These are phyloP conservation scores for Schizosaccharomyces japonicus DNA, from an alignment of 805 yeast species.

Conservation along the genomic window DNA sequence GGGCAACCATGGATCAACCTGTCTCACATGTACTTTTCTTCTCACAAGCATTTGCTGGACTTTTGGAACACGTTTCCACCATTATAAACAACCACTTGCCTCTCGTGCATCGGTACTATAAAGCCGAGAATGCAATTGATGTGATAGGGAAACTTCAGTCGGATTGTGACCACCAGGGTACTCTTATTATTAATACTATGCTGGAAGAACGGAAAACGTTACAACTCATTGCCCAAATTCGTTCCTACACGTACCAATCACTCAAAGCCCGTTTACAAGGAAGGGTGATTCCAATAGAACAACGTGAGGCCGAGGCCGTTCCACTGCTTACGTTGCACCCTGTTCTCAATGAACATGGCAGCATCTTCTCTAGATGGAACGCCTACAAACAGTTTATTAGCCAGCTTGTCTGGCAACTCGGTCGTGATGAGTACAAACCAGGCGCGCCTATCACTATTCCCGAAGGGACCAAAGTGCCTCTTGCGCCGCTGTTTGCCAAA, in stretches of 20 bases:
- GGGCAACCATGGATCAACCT: slow-evolving; percentile 19
- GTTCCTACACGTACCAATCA: slow-evolving; percentile 10
- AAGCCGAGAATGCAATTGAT: slow-evolving; percentile 28
- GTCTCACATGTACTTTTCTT: slow-evolving; percentile 14
- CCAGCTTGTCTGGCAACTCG: not conserved
- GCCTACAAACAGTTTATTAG: slow-evolving; percentile 10
- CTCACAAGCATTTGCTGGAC: slow-evolving; percentile 19
- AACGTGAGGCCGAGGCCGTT: slow-evolving; percentile 9
- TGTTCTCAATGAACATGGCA: slow-evolving; percentile 8
- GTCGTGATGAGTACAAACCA: slow-evolving; percentile 11
- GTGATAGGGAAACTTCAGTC: slow-evolving; percentile 55
- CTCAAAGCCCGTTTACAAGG: slow-evolving; percentile 30
- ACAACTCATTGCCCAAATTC: not conserved
- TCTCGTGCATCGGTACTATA: slow-evolving; percentile 53
- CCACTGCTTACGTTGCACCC: slow-evolving; percentile 10
- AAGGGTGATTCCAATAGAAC: slow-evolving; percentile 28
- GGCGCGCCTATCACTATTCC: slow-evolving; percentile 1
- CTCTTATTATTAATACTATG: slow-evolving; percentile 65
- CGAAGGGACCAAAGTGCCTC: slow-evolving; percentile 6
- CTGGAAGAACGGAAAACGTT: slow-evolving; percentile 31
- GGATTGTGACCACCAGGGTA: slow-evolving; percentile 85
- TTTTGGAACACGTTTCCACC: slow-evolving; percentile 64
- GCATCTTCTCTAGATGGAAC: slow-evolving; percentile 12
- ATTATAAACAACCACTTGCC: slow-evolving; percentile 72
- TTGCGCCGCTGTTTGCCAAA: slow-evolving; percentile 30